These are phyloP conservation scores for Adansonia grandidieri DNA, from an alignment of 441 rosid genomes.

Conservation along the genomic window DNA sequence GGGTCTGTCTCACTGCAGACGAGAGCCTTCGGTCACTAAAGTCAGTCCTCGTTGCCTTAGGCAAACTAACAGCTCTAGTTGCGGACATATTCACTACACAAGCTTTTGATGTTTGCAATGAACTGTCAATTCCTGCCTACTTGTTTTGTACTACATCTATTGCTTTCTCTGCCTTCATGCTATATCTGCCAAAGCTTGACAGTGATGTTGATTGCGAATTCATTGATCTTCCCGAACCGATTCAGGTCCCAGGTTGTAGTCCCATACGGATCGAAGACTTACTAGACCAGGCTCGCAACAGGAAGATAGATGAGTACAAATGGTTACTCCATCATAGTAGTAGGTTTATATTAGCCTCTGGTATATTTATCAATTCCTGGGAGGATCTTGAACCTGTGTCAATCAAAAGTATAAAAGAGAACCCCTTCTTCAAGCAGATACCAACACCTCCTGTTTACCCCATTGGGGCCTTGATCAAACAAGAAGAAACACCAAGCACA, in stretches of 20 bases:
- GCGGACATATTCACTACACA: constrained; percentile 39
- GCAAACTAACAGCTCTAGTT: constrained; percentile 30
- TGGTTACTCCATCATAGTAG: constrained; percentile 19
- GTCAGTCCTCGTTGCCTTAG: constrained; percentile 13
- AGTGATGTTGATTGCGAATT: constrained; percentile 44
- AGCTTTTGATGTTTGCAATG: constrained; percentile 37
- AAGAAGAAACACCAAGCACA: constrained; percentile 17
- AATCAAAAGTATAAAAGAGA: constrained; percentile 33
- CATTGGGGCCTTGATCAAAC: constrained; percentile 30
- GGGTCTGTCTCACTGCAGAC: constrained; percentile 21
- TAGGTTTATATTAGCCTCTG: constrained; percentile 37
- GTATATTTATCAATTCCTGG: constrained; percentile 60
- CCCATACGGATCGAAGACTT: constrained; percentile 34
- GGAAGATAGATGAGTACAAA: constrained; percentile 19
- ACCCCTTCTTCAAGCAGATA: constrained; percentile 18
- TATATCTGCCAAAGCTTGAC: constrained; percentile 54
- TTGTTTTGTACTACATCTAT: constrained; percentile 47
- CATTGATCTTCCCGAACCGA: constrained; percentile 37
- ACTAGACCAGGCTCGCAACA: constrained; percentile 34
- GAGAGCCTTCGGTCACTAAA: constrained; percentile 32
- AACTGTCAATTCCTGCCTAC: constrained; percentile 48
- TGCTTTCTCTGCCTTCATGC: constrained; percentile 48
- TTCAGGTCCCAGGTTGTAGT: constrained; percentile 63
- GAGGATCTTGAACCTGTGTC: constrained; percentile 45
- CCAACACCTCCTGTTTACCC: constrained; percentile 41